Evolutionary conservation across 441 rosid species (phyloP), one percentile per base, ranked within the genome.

Genomic region (Breynia disticha): DNA sequence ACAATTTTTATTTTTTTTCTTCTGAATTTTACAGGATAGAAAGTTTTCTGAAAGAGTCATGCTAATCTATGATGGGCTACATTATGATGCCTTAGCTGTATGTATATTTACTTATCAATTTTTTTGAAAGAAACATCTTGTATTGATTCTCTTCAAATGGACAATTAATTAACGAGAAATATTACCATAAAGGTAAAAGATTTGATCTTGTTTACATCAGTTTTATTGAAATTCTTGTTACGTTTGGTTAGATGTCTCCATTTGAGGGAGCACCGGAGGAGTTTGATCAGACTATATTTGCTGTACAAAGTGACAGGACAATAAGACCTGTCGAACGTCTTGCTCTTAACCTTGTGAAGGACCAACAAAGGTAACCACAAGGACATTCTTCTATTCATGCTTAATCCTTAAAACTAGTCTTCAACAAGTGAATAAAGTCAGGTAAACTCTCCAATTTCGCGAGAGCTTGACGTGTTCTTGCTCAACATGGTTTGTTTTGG

Each of bases 11-110:
- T 3, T 16, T 43, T 19, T 24, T 42, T 18, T 16, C 16, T 21
- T 19, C 19, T 11, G 46, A 48, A 17, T 65, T 47, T 64, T 55
- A 66, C 82, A 91, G 97, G 89, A 67, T 32, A 75, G 45, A 63
- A 73, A 74, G 70, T 86, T 72, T 64, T 66, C 69, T 4, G 88
- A 91, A 63, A 79, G 98, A 67, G 95, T 70, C 53, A 76, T 88
- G 90, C 82, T 91, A 61, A 81, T 91, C 55, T 88, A 88, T 55
- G 91, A 91, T 46, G 95, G 98, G 38, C 87, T 88, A 44, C 98
- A 88, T 71, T 86, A 91, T 62, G 98, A 91, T 72, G 90, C 98
- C 28, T 69, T 88, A 55, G 90, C 87, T 52, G 95, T 91, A 86
- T 54, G 94, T 37, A 52, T 32, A 58, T 49, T 69, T 32, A 3